phyloP scores from a whole-genome alignment of 1,139 yeast species.

The Taphrina communis region DNA sequence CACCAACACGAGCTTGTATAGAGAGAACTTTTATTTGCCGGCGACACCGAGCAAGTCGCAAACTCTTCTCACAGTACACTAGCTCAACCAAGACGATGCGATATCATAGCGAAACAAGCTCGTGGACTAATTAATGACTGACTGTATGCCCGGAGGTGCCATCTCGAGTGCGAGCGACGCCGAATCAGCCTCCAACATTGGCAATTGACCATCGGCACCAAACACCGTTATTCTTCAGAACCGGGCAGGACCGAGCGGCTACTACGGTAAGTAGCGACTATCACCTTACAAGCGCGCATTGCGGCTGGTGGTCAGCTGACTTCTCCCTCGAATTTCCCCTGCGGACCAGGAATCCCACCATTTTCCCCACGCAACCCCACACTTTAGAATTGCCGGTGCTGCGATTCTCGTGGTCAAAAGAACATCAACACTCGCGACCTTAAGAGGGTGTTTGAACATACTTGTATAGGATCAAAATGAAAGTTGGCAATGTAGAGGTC shows the following conservation, averaged over 20 bases:
- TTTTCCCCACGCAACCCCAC: conserved; percentile 3
- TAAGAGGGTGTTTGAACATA: not conserved
- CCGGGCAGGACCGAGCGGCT: not conserved
- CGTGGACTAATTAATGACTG: no score
- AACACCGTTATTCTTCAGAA: no score
- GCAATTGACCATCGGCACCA: no score
- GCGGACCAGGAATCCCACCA: not conserved
- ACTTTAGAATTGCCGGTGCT: not conserved
- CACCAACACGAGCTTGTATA: not conserved
- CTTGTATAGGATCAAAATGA: not conserved
- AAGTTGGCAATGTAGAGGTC: not conserved
- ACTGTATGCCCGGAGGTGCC: no score
- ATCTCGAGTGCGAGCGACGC: no score
- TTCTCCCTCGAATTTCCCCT: not conserved
- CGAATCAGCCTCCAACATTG: no score
- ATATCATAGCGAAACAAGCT: no score
- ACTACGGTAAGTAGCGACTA: not conserved
- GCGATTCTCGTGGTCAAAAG: no score
- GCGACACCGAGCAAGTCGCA: no score
- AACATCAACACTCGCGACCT: no score
- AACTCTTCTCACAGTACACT: no score
- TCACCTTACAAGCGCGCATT: not conserved
- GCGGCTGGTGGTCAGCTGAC: not conserved
- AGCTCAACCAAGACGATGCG: no score
- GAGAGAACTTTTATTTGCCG: not conserved